Conservation (phyloP, 2,329 filamentous ascomycete genomes). For the Verticillium dahliae region DNA sequence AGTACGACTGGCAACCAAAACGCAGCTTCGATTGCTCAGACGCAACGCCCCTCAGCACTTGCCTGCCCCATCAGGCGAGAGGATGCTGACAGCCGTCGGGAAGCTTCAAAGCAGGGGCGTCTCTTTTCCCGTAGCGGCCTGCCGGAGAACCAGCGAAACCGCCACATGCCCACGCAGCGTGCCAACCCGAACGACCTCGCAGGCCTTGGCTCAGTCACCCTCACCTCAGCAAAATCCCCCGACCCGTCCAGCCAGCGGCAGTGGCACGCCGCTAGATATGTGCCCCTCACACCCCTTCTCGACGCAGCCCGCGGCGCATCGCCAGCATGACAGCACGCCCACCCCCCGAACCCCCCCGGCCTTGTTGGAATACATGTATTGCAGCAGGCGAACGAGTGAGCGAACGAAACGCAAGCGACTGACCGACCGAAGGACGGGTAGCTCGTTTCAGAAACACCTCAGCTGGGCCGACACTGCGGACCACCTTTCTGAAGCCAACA, state of each 20-base stretch:
- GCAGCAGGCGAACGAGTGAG: background rate
- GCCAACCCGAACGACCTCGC: background rate
- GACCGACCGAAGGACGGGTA: background rate
- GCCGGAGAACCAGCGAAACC: background rate
- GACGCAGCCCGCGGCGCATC: background rate
- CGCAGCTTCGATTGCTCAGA: background rate
- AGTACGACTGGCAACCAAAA: background rate
- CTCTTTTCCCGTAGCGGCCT: background rate
- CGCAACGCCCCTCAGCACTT: background rate
- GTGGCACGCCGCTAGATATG: background rate
- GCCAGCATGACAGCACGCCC: background rate
- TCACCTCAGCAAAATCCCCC: background rate
- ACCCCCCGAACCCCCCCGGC: no score
- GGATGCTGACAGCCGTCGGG: background rate
- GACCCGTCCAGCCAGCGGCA: background rate
- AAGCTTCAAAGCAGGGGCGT: background rate
- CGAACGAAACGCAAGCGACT: background rate
- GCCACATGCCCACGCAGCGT: no score
- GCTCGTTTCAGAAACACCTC: constrained; percentile 1
- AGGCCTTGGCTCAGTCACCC: background rate
- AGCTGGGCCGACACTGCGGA: background rate
- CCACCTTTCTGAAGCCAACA: background rate
- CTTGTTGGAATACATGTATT: background rate
- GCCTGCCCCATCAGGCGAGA: background rate
- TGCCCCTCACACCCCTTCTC: background rate